Evolutionary conservation across 352 stramenopile genomes (phyloP), one percentile per base, ranked within the genome.

Genomic region (Blastocystis sp.): DNA sequence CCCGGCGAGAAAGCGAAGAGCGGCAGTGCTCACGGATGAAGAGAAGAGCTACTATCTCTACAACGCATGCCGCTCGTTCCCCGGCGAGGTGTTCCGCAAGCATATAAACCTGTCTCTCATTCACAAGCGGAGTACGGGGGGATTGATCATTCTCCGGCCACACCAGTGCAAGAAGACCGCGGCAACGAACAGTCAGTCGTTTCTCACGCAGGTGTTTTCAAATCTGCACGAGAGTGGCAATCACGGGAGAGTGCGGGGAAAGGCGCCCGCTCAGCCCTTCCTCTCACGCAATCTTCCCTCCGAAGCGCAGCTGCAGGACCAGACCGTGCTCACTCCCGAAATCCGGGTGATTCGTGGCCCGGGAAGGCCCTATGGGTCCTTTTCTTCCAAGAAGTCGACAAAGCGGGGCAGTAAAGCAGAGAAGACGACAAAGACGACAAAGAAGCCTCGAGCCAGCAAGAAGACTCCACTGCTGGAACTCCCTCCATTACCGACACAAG

Each of bases 301-400:
- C 4, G 56, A 62, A n/a, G 45, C 65, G 34, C 53, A 84, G 41
- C 10, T 84, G 19, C 17, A 19, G 11, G 60, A 69, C 21, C 9
- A 48, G 2, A 11, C 11, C 5, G 69, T 56, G 21, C 21, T 84
- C 2, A 84, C 74, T 9, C 52, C 52, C 1, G 48, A 62, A 53
- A 14, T 84, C 34, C 67, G 19, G 14, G 56, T 64, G 41, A 62
- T 43, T 41, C 74, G 74, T 9, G 74, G 74, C 17, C 74, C 74
- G n/a, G 74, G 74, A 70, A 52, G 74, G 60, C 74, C 74, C 34
- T 84, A 69, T 53, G 74, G 74, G 17, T 53, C 74, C 0, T 84
- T 69, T 45, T 62, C 45, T 41, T 59, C 74, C 0, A 84, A 84
- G 43, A 45, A 28, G 3, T 53, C 61, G 28, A 61, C 52, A 52